phyloP scores from a whole-genome alignment of 805 yeast genomes.

The Candida yuanshanica region DNA sequence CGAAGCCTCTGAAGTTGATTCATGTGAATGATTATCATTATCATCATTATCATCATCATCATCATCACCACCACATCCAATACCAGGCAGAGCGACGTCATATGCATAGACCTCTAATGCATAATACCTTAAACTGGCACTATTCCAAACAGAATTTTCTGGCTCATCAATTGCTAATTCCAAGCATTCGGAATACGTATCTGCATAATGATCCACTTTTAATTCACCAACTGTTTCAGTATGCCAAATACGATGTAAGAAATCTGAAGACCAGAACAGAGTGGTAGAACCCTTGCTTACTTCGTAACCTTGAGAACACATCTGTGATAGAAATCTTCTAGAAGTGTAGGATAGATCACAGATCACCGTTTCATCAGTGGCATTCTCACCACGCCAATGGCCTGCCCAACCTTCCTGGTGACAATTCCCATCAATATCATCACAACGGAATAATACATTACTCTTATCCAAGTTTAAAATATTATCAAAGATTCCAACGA shows the following conservation, averaged over 20 bases:
- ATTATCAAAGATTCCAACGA: conserved; percentile 31
- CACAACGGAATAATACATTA: conserved; percentile 33
- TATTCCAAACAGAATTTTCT: conserved; percentile 31
- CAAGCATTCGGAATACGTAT: conserved; percentile 28
- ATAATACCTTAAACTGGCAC: conserved; percentile 28
- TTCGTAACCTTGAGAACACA: conserved; percentile 33
- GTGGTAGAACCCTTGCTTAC: conserved; percentile 21
- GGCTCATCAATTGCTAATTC: conserved; percentile 29
- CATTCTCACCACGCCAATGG: conserved; percentile 32
- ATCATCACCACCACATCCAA: conserved; percentile 24
- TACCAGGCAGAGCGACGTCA: conserved; percentile 23
- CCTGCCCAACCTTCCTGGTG: conserved; percentile 32
- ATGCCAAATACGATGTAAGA: conserved; percentile 35
- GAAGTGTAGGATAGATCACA: conserved; percentile 34
- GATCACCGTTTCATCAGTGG: conserved; percentile 34
- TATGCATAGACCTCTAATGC: conserved; percentile 28
- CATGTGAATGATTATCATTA: conserved; percentile 1
- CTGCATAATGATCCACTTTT: conserved; percentile 32
- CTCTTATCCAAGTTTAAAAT: conserved; percentile 29
- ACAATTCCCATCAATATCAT: conserved; percentile 34
- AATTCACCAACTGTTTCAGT: conserved; percentile 27
- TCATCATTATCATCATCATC: conserved; percentile 3
- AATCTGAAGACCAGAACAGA: conserved; percentile 31
- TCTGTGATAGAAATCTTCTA: conserved; percentile 26
- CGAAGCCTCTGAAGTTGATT: background rate